Base-by-base conservation (phyloP, 495 filamentous ascomycete species). In the Xeromyces bisporus region DNA sequence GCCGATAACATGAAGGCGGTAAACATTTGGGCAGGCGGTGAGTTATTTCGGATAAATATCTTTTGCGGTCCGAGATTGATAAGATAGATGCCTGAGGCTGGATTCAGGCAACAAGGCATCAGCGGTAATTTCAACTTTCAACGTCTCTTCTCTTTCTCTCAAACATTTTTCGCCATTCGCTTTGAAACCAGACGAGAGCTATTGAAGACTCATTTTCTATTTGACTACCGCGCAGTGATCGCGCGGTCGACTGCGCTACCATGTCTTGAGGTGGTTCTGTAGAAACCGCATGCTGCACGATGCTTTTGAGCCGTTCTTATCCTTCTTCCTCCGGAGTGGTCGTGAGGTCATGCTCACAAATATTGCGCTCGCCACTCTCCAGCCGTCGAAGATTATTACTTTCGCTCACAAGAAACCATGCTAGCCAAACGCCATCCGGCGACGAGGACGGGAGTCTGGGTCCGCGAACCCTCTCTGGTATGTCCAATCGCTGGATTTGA, bases 401-500 rank as follows among this genome's bases (percentile, higher is more conserved):
- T 25, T 35, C 31, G 7, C 24, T 35, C 16, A 30, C 31, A 33
- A 46, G 53, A 27, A 29, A 36, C 18, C 51, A 38, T 36, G 37
- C 47, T 11, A 45, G 38, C 8, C 50, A 46, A 23, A 31, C 53
- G 4, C 21, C 33, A 35, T 40, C 36, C 41, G 55, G 56, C 35
- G 46, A 55, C 42, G 29, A 28, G 15, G 37, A 34, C 27, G 23
- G 26, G 10, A 28, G 31, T 6, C 9, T 17, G 2, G 42, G 31
- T 26, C 31, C 27, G 23, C 29, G 25, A 31, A 49, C 46, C 10
- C 55, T 68, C 26, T 55, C 53, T 9, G 48, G 64, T 68, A 44
- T 24, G 47, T 38, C 15, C 6, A 9, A 12, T 6, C 11, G n/a
- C n/a, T n/a, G n/a, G n/a, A n/a, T n/a, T n/a, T n/a, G n/a, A n/a